A percentile compares a stretch with the other conserved stretches of the same genome.
These are phyloP conservation scores for Pythium apleroticum DNA, from an alignment of 352 stramenopile species.

Conservation along the genomic window DNA sequence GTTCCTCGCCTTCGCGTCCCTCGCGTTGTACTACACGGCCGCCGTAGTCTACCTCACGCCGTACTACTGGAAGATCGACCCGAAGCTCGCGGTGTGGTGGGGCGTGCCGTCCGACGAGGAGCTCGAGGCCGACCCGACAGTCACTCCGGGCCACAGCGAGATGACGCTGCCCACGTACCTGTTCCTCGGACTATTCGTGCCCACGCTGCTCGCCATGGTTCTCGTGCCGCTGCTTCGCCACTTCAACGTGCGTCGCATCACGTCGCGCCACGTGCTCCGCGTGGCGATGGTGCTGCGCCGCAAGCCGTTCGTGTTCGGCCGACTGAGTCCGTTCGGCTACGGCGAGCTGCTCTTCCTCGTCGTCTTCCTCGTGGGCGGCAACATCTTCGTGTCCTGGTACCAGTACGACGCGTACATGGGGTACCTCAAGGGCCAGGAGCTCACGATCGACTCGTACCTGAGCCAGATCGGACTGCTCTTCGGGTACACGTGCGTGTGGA, in stretches of 20 bases:
- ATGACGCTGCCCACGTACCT: conserved; percentile 30
- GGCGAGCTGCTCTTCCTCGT: conserved; percentile 28
- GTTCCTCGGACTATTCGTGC: conserved; percentile 20
- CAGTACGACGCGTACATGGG: conserved; percentile 21
- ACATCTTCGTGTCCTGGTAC: conserved; percentile 23
- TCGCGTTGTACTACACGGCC: conserved; percentile 20
- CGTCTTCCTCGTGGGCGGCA: conserved; percentile 26
- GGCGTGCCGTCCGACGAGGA: conserved; percentile 18
- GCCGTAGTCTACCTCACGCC: conserved; percentile 22
- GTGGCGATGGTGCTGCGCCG: conserved; percentile 24
- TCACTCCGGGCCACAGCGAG: conserved; percentile 19
- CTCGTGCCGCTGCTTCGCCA: conserved; percentile 7
- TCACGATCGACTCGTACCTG: conserved; percentile 6
- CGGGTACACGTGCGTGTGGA: conserved; percentile 34
- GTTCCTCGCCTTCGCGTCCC: conserved; percentile 6
- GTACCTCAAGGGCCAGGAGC: background rate
- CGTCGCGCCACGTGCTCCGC: conserved; percentile 11
- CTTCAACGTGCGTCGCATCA: conserved; percentile 30
- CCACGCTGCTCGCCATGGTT: conserved; percentile 11
- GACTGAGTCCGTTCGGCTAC: conserved; percentile 18
- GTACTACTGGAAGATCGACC: conserved; percentile 26
- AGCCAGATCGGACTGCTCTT: conserved; percentile 20
- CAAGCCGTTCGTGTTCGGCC: conserved; percentile 19
- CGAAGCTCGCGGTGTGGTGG: conserved; percentile 26
- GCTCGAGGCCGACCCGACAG: conserved; percentile 12